Evolutionary conservation across 257 asterid species (phyloP).

Genomic region (Cynanchum wilfordii): DNA sequence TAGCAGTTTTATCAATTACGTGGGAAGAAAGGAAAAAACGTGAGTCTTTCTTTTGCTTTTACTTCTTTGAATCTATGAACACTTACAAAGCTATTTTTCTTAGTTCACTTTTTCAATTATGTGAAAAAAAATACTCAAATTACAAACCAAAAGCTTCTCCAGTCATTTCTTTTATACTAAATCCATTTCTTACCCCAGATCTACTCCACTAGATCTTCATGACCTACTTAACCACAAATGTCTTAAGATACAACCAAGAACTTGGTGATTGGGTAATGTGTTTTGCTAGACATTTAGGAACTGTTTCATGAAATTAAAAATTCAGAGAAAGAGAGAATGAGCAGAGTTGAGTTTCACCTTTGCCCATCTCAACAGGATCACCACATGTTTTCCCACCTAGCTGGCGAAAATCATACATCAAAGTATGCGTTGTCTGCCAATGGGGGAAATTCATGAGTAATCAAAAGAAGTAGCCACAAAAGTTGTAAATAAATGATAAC

Average conservation of each 20-base stretch:
- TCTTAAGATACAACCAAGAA: constrained; percentile 4
- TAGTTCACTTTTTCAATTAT: background rate
- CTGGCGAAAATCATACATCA: constrained; percentile 54
- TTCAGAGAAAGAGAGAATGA: constrained; percentile 10
- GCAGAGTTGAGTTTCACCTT: constrained; percentile 42
- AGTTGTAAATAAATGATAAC: background rate
- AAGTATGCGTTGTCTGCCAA: constrained; percentile 52
- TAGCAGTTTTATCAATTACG: background rate
- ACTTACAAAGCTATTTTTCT: background rate
- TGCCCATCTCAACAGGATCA: constrained; percentile 50
- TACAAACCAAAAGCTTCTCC: background rate
- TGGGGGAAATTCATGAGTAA: background rate
- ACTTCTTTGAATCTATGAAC: background rate
- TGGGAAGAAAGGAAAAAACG: background rate
- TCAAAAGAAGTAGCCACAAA: background rate
- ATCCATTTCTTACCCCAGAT: background rate
- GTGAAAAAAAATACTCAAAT: background rate
- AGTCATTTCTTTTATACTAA: background rate
- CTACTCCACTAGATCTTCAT: background rate
- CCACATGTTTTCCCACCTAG: constrained; percentile 65
- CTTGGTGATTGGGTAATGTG: background rate
- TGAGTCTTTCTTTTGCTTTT: background rate
- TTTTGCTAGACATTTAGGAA: background rate
- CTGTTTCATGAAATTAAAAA: constrained; percentile 4
- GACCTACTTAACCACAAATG: background rate